Percentiles rank a stretch among this genome's conserved stretches.
phyloP scores from a whole-genome alignment of 2,329 filamentous ascomycete species.

The Penicillium digitatum region DNA sequence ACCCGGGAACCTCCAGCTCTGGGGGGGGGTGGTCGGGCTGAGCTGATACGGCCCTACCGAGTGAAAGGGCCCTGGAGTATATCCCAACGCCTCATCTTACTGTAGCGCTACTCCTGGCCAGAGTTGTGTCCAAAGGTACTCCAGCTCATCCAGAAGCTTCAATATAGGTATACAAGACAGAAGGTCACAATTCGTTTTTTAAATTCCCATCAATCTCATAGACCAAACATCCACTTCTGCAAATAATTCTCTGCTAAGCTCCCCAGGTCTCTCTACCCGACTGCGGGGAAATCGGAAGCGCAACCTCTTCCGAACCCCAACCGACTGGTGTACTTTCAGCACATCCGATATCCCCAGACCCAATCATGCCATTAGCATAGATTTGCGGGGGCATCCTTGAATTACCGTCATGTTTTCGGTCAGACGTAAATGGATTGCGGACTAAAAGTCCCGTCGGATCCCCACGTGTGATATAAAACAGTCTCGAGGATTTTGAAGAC shows the following conservation, averaged over 20 bases:
- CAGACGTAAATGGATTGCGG: slow-evolving; percentile 4
- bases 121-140: too few relatives aligned
- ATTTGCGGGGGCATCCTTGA: slow-evolving; percentile 22
- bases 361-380: slow-evolving; percentile 12
- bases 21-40: neutral
- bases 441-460: slow-evolving; percentile 15
- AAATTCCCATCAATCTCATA: too few relatives aligned
- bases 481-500: neutral
- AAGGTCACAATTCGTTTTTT: too few relatives aligned
- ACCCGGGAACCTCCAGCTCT: neutral
- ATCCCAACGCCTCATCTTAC: neutral
- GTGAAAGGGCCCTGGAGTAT: neutral
- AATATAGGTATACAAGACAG: too few relatives aligned
- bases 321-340: neutral
- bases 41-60: neutral
- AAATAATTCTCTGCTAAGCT: neutral
- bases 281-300: slow-evolving; percentile 24
- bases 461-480: slow-evolving; percentile 10
- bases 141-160: neutral
- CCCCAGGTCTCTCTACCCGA: neutral
- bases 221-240: neutral
- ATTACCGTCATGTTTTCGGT: slow-evolving; percentile 21
- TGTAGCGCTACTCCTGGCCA: too few relatives aligned
- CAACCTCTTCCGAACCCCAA: slow-evolving; percentile 15
- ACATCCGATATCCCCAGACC: slow-evolving; percentile 4